Conservation (phyloP, 805 yeast genomes). For the Groenewaldozyma salmanticensis region DNA sequence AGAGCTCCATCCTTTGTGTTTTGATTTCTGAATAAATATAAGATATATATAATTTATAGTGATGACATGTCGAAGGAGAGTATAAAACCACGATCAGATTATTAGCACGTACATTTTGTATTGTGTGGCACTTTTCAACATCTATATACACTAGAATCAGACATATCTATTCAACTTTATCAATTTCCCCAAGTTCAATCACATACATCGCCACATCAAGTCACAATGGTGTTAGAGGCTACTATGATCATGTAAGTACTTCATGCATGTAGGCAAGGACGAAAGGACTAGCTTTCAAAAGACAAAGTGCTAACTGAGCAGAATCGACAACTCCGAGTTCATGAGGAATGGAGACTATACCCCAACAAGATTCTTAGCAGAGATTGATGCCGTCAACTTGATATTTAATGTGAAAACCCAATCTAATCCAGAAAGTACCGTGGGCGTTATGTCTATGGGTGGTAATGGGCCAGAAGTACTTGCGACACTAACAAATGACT, state of each 20-base stretch:
- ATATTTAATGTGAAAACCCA: conserved; percentile 79
- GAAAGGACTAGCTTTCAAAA: background rate
- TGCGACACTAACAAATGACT: conserved; percentile 78
- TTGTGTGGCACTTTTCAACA: too few relatives aligned
- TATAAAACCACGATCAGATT: too few relatives aligned
- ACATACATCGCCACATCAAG: too few relatives aligned
- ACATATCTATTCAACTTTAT: background rate
- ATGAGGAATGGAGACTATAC: conserved; percentile 93
- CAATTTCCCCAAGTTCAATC: too few relatives aligned
- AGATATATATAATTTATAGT: too few relatives aligned
- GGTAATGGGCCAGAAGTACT: conserved; percentile 74
- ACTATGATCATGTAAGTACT: conserved; percentile 67
- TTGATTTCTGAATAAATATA: too few relatives aligned
- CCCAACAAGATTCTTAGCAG: conserved; percentile 84
- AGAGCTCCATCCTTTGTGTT: background rate
- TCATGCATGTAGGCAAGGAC: background rate
- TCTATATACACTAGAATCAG: too few relatives aligned
- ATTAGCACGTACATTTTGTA: too few relatives aligned
- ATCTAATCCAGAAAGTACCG: conserved; percentile 88
- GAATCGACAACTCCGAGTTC: conserved; percentile 84
- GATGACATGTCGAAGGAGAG: too few relatives aligned
- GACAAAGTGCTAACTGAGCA: too few relatives aligned
- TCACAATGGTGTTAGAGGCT: conserved; percentile 84
- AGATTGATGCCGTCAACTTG: conserved; percentile 77
- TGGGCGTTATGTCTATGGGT: conserved; percentile 82